These are phyloP conservation scores for Saccharomycopsis fodiens DNA, from an alignment of 805 yeast genomes.

Conservation along the genomic window DNA sequence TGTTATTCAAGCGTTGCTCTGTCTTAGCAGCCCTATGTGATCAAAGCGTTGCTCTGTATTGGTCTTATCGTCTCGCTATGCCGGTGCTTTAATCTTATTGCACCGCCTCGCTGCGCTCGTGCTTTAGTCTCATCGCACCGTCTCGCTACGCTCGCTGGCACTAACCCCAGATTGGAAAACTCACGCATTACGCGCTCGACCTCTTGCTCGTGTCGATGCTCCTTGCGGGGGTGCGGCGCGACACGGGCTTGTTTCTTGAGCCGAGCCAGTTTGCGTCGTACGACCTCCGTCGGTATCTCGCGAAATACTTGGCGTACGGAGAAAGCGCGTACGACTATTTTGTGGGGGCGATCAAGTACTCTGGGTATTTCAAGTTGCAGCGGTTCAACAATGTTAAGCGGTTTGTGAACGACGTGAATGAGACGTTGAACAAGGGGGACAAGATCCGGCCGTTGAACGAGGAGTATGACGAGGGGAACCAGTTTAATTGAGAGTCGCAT, in stretches of 20 bases:
- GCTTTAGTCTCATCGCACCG: too few species aligned
- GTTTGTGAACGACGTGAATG: slow-evolving; percentile 27
- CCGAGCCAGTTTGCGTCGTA: slow-evolving; percentile 25
- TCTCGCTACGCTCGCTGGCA: slow-evolving; percentile 6
- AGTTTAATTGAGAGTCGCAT: too few species aligned
- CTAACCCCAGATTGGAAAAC: slow-evolving; percentile 47
- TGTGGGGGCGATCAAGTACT: slow-evolving; percentile 33
- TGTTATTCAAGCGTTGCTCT: too few species aligned
- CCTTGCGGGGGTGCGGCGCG: slow-evolving; percentile 77
- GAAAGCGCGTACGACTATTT: slow-evolving; percentile 48
- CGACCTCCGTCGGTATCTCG: slow-evolving; percentile 39
- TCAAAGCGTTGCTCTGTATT: too few species aligned
- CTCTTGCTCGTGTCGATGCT: slow-evolving; percentile 71
- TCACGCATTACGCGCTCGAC: slow-evolving; percentile 70
- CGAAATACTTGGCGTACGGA: slow-evolving; percentile 50
- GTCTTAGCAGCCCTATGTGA: too few species aligned
- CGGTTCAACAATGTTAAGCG: slow-evolving; percentile 26
- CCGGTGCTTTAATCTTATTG: neutral
- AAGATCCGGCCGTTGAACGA: slow-evolving; percentile 4
- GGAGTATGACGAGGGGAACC: too few species aligned
- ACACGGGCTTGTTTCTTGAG: slow-evolving; percentile 58
- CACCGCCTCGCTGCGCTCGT: neutral
- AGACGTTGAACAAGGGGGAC: slow-evolving; percentile 22
- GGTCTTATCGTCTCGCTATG: too few species aligned
- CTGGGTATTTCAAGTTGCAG: slow-evolving; percentile 45